phyloP scores from a whole-genome alignment of 140 eudicot species.

The Flaveria floridana region DNA sequence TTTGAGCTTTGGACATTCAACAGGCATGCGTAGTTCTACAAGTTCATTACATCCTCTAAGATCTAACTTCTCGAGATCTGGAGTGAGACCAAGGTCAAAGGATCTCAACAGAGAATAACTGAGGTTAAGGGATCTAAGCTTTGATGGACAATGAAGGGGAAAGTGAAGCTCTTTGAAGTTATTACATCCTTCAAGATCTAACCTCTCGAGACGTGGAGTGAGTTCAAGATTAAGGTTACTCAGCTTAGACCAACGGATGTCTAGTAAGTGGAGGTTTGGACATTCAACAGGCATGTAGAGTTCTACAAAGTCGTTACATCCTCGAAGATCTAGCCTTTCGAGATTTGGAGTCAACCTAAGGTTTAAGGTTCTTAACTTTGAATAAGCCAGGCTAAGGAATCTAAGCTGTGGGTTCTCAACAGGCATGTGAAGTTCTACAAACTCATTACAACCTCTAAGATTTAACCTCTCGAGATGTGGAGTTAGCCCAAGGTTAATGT shows the following conservation, averaged over 20 bases:
- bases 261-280: background rate
- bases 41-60: background rate
- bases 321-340: background rate
- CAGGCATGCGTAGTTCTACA: background rate
- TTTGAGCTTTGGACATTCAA: background rate
- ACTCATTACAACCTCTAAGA: background rate
- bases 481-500: constrained; percentile 11
- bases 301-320: background rate
- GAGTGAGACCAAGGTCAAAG: constrained; percentile 14
- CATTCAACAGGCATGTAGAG: constrained; percentile 10
- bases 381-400: background rate
- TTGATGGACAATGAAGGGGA: background rate
- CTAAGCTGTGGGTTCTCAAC: background rate
- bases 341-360: background rate
- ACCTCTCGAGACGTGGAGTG: constrained; percentile 2
- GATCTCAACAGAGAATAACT: constrained; percentile 9
- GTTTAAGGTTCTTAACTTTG: constrained; percentile 7
- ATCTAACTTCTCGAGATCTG: background rate
- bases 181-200: constrained; percentile 6
- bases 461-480: constrained; percentile 13
- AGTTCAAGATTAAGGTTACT: background rate
- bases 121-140: background rate
- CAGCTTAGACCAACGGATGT: background rate
- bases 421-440: background rate
- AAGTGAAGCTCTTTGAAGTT: background rate